Base-by-base conservation (phyloP, 257 asterid species). In the Solanum dulcamara region DNA sequence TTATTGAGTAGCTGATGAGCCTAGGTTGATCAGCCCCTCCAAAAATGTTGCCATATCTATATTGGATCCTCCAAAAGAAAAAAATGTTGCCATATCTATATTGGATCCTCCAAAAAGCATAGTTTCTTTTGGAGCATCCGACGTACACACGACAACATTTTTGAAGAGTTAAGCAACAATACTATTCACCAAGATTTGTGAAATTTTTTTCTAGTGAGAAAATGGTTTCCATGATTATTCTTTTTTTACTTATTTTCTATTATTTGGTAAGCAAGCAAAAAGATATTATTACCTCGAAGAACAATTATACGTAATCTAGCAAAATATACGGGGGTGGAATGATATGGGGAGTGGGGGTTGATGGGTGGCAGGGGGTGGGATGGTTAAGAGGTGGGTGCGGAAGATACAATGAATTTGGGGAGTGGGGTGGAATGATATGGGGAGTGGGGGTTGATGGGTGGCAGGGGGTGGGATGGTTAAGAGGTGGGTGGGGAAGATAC, bases 71-170 rank as follows among this genome's bases (percentile, higher is more conserved):
- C n/a, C n/a, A n/a, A n/a, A n/a, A n/a, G n/a, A n/a, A n/a, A 68
- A 68, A 17, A 35, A 35, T 33, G 7, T 17, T 64, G n/a, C 18
- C 0, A 0, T 32, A 3, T 3, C 24, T 4, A 0, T 30, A 1
- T 66, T 15, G 24, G 74, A 32, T 51, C 38, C 71, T 64, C 38
- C 71, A 62, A 64, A 28, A 26, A 11, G 0, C 18, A 4, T 11
- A 15, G 6, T 13, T 62, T 62, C 7, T 28, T 15, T 2, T 6
- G 40, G 40, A 14, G n/a, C n/a, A n/a, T 66, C 0, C 15, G 6
- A 5, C 33, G n/a, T n/a, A 4, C 32, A 59, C 32, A 10, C 7
- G 10, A 10, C 18, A 64, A 0, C 6, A 6, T 30, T 30, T 30
- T 14, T 33, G 44, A 17, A 67, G 14, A 32, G 26, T 17, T 0